Conservation (phyloP, 306 rosid species). For the Rosa chinensis region DNA sequence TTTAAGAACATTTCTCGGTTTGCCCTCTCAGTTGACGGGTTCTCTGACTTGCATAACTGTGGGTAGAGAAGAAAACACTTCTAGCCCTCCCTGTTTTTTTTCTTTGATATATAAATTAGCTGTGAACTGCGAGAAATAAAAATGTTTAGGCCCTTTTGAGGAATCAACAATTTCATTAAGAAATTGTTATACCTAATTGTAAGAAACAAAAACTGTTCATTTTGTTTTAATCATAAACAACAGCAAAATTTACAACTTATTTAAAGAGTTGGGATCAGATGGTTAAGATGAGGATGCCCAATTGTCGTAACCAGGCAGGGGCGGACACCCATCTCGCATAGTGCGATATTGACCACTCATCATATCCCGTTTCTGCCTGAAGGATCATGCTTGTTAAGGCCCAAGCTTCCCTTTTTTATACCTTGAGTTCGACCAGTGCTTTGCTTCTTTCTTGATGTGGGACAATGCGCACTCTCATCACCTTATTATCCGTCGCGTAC, state of each 20-base stretch:
- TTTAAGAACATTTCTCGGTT: background rate
- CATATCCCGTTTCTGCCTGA: constrained; percentile 87
- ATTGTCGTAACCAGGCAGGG: constrained; percentile 88
- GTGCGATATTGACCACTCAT: constrained; percentile 60
- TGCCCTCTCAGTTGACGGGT: too few relatives aligned
- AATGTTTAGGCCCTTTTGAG: too few relatives aligned
- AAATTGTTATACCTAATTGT: too few relatives aligned
- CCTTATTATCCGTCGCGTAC: background rate
- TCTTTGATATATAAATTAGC: too few relatives aligned
- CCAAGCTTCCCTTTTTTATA: rapidly evolving
- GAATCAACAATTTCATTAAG: too few relatives aligned
- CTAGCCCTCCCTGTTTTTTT: too few relatives aligned
- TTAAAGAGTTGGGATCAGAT: constrained; percentile 65
- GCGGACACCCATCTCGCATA: constrained; percentile 63
- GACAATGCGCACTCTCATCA: background rate
- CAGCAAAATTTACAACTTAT: background rate
- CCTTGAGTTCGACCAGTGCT: background rate
- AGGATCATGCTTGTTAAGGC: rapidly evolving
- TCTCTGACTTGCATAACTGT: too few relatives aligned
- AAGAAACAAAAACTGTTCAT: too few relatives aligned
- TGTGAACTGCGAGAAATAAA: too few relatives aligned
- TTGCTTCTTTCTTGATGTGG: constrained; percentile 31
- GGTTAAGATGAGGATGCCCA: constrained; percentile 43
- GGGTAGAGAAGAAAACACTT: too few relatives aligned
- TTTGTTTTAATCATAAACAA: too few relatives aligned